Conservation (phyloP, 352 stramenopile species). For the Globisporangium canariense region DNA sequence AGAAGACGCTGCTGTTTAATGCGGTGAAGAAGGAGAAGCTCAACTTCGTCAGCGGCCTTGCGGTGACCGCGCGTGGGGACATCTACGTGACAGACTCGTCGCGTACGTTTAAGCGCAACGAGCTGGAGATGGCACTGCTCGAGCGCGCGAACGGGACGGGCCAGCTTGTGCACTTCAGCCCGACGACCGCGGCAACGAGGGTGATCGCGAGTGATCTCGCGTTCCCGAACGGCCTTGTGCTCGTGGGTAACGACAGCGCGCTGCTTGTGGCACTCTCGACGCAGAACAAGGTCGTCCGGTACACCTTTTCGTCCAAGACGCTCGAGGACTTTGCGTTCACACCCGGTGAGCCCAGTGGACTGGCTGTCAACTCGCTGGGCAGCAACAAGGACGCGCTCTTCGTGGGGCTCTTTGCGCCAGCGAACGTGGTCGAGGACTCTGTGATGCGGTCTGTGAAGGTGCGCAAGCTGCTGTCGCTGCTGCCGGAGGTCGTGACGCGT, state of each 20-base stretch:
- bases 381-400: constrained; percentile 34
- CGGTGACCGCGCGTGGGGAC: constrained; percentile 35
- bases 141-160: constrained; percentile 36
- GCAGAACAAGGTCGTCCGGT: constrained; percentile 60
- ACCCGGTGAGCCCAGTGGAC: constrained; percentile 49
- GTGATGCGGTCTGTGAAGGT: constrained; percentile 34
- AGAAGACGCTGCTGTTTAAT: constrained; percentile 53
- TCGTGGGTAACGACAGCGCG: constrained; percentile 33
- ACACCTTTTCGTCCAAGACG: constrained; percentile 33
- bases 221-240: constrained; percentile 46
- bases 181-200: constrained; percentile 18
- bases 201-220: constrained; percentile 31
- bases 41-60: constrained; percentile 51
- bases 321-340: constrained; percentile 61
- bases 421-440: constrained; percentile 10
- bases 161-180: constrained; percentile 51
- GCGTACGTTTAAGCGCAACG: constrained; percentile 41
- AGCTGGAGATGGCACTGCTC: constrained; percentile 43
- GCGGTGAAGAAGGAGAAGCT: constrained; percentile 30
- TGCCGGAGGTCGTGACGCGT: constrained; percentile 34
- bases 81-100: constrained; percentile 64
- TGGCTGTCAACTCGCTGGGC: constrained; percentile 35
- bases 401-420: constrained; percentile 36
- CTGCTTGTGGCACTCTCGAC: constrained; percentile 48
- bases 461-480: constrained; percentile 53